Evolutionary conservation across 1,284 basidiomycete species (phyloP), one percentile per base, ranked within the genome.

Genomic region (Cutaneotrichosporon sp.): DNA sequence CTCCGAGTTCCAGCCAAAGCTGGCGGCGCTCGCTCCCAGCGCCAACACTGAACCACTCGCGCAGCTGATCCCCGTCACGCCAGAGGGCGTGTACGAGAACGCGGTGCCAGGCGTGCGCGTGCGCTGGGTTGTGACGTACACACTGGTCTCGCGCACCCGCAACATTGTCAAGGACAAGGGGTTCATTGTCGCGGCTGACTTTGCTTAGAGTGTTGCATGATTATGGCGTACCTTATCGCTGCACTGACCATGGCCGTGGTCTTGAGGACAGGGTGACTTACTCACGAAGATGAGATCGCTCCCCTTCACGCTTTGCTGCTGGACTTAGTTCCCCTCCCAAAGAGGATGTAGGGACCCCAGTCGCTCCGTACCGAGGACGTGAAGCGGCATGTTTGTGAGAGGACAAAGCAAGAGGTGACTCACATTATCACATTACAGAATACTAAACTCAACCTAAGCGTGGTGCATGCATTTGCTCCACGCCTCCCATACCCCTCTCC

Each of bases 81-180:
- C 66, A 3, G 73, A 75, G 59, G 67, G 71, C 16, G 42, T 67
- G n/a, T 76, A 68, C 49, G 69, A 70, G 9, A 66, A 66, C 4
- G 46, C 52, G 1, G 21, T 65, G 32, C 64, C 64, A 3, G 75
- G 67, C 11, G 77, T 79, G 5, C 47, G 62, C 1, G 73, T 78
- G 2, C 66, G 70, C 64, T 81, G 79, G 78, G 77, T 79, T 10
- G 59, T 81, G 61, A 72, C 75, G 73, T 80, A 80, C 62, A 77
- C 78, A 0, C 65, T 81, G 11, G 61, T 81, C 7, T 78, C 76
- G 7, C 73, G 70, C n/a, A 71, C 72, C 2, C 71, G 79, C 50
- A 79, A 79, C 61, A 73, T 81, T 18, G 74, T 81, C 26, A 70
- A 74, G 56, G 78, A 81, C 66, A 80, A 77, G 68, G 79, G 79